Evolutionary conservation across 805 yeast species (phyloP).

Genomic region (Aciculoconidium aculeatum): DNA sequence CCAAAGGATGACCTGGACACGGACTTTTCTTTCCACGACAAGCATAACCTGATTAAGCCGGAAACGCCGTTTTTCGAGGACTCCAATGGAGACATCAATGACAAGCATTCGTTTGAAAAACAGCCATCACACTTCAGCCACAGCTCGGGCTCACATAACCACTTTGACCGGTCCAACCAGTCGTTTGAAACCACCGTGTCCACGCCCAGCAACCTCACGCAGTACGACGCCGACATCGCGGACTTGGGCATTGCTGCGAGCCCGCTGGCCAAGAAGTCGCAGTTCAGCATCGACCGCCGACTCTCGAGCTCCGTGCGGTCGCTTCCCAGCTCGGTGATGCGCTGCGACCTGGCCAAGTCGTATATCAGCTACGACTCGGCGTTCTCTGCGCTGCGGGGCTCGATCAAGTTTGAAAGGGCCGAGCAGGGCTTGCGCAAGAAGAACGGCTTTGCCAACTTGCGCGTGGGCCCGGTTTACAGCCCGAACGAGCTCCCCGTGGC

Average conservation of each 20-base stretch:
- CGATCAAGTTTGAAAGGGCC: constrained; percentile 10
- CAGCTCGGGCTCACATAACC: too few relatives aligned
- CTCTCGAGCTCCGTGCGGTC: too few relatives aligned
- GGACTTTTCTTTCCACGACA: constrained; percentile 1
- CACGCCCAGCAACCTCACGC: constrained; percentile 33
- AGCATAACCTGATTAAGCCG: constrained; percentile 1
- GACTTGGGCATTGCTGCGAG: constrained; percentile 39
- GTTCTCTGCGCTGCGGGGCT: constrained; percentile 30
- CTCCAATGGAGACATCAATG: too few relatives aligned
- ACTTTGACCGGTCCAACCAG: constrained; percentile 16
- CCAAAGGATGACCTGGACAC: constrained; percentile 3
- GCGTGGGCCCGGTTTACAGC: constrained; percentile 13
- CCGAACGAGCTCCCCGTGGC: neutral
- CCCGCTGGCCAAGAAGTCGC: constrained; percentile 26
- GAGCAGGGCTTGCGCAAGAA: constrained; percentile 41
- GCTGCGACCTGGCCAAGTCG: constrained; percentile 40
- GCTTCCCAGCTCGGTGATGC: constrained; percentile 26
- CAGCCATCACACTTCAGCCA: too few relatives aligned
- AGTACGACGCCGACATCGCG: constrained; percentile 35
- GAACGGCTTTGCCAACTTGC: constrained; percentile 42
- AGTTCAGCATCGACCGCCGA: constrained; percentile 8
- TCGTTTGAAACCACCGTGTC: constrained; percentile 20
- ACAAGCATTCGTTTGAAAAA: too few relatives aligned
- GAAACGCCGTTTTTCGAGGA: constrained; percentile 4
- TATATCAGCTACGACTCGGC: constrained; percentile 59